Conservation (phyloP, 2,329 filamentous ascomycete genomes). For the Stagonosporopsis rhizophila region DNA sequence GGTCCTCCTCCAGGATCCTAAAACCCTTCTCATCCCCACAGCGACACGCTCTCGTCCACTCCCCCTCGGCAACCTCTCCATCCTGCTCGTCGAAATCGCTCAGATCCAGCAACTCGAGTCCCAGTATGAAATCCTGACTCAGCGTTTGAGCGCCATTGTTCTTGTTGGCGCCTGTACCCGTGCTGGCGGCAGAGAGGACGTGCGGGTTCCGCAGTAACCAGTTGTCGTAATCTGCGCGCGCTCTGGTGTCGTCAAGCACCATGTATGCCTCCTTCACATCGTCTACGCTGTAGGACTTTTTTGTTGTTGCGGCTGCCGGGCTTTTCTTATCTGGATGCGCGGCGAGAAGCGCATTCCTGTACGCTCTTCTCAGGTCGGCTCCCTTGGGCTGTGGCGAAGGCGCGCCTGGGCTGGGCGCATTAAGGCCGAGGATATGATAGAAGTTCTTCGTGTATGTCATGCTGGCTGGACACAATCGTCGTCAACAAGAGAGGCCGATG, state of each 20-base stretch:
- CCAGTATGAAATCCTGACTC: constrained; percentile 49
- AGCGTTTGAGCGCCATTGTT: not conserved
- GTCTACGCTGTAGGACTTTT: constrained; percentile 58
- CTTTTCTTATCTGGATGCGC: constrained; percentile 66
- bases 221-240: constrained; percentile 53
- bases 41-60: constrained; percentile 63
- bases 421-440: constrained; percentile 38
- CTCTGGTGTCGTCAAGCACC: constrained; percentile 55
- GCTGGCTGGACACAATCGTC: not conserved
- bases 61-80: constrained; percentile 10
- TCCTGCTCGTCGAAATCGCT: constrained; percentile 54
- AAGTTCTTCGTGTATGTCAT: constrained; percentile 41
- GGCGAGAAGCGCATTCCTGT: constrained; percentile 62
- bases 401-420: constrained; percentile 9
- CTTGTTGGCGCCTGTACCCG: not conserved
- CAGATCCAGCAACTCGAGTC: constrained; percentile 65
- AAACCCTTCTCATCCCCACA: constrained; percentile 67
- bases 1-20: constrained; percentile 60
- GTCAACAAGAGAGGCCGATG: not conserved
- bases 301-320: not conserved
- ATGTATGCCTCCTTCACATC: constrained; percentile 66
- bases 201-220: constrained; percentile 25
- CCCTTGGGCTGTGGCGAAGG: constrained; percentile 4
- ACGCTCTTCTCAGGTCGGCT: constrained; percentile 51
- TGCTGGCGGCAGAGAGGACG: not conserved